phyloP scores from a whole-genome alignment of 2,329 filamentous ascomycete species.

The Apiospora hydei region DNA sequence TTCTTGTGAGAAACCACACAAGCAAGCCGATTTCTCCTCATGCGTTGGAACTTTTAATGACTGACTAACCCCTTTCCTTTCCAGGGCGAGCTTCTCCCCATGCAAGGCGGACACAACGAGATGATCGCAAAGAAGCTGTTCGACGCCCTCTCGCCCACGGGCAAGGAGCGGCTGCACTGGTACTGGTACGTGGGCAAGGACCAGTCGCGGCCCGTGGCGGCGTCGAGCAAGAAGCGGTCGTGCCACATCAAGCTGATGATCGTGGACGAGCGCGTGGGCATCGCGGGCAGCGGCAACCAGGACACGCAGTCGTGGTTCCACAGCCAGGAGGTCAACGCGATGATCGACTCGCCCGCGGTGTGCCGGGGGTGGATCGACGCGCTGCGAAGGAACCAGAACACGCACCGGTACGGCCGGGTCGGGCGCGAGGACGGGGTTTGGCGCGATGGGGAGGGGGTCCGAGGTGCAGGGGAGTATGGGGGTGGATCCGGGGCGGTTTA shows the following conservation, averaged over 20 bases:
- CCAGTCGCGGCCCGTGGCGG: conserved; percentile 71
- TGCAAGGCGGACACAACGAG: conserved; percentile 79
- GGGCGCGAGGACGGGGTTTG: conserved; percentile 65
- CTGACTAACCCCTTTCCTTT: background rate
- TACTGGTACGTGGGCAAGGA: conserved; percentile 79
- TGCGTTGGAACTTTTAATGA: background rate
- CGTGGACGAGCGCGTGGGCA: conserved; percentile 71
- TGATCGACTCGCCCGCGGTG: conserved; percentile 70
- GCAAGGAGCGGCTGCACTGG: conserved; percentile 62
- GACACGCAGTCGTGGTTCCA: conserved; percentile 85
- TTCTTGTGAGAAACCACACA: too few relatives aligned
- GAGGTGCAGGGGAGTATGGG: conserved; percentile 53
- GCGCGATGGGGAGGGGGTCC: conserved; percentile 59
- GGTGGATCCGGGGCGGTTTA: conserved; percentile 56
- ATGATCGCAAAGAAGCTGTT: conserved; percentile 70
- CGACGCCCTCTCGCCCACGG: conserved; percentile 55
- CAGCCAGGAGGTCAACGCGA: conserved; percentile 78
- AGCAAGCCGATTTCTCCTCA: background rate
- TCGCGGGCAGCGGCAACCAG: conserved; percentile 80
- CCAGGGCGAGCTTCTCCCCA: conserved; percentile 75
- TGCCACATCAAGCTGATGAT: conserved; percentile 84
- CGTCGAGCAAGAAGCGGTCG: conserved; percentile 68
- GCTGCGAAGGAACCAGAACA: conserved; percentile 72
- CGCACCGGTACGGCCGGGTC: conserved; percentile 62
- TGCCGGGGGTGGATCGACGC: conserved; percentile 70